Base-by-base conservation (phyloP, 1,284 basidiomycete species). In the Waitea zeae region DNA sequence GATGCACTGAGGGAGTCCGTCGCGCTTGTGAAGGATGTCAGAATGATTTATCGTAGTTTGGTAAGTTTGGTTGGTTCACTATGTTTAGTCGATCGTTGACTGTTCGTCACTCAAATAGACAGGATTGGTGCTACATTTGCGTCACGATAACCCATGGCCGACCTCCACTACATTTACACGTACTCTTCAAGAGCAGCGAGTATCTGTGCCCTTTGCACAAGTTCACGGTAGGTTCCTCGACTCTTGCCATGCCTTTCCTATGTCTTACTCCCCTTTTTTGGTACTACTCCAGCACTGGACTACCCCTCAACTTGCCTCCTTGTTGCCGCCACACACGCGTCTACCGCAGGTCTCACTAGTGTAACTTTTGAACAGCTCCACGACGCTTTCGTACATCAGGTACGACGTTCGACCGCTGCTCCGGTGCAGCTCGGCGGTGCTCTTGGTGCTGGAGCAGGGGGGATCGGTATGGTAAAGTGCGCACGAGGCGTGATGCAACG, bases 341-440 rank as follows among this genome's bases (percentile, higher is more conserved):
- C 68, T 26, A 70, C 67, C 2, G 62, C 64, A 9, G 82, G 82
- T 1, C 78, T 84, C 40, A 62, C 72, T 17, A 49, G 49, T 4
- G 66, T 83, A 48, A 86, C 74, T 2, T 87, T 86, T 47, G 81
- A 83, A 48, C 79, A 83, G 74, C 59, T 87, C 3, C 58, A 73
- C 41, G 73, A 80, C 32, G 56, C 59, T 13, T 79, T 82, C 49
- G 62, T 64, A 20, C 65, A 67, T 38, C 78, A 82, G 50, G 61
- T 79, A 13, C 70, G 73, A 17, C 61, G 68, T 13, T 77, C 77
- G 3, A 59, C 61, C 12, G 67, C 73, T 12, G 78, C 79, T 0
- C 80, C 80, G 1, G 67, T 83, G n/a, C 70, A 75, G 37, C 49
- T 81, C 19, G 69, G 70, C 36, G 77, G 79, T 3, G n/a, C n/a